Evolutionary conservation across 257 asterid species (phyloP), one percentile per base, ranked within the genome.

Genomic region (Solanum chiquidenum): DNA sequence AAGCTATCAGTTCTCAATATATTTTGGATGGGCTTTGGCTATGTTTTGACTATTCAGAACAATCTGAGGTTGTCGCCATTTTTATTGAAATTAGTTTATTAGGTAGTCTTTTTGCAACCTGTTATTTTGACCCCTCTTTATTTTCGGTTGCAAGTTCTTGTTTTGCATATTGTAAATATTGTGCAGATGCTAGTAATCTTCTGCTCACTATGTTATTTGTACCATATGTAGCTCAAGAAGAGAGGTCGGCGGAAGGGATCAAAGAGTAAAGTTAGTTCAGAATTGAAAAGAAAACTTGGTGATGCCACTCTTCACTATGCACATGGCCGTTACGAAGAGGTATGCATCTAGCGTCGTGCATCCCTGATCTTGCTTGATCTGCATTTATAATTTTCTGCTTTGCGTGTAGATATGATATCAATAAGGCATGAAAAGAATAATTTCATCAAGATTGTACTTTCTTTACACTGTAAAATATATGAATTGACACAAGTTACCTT

Each of bases 251-350:
- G 90, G 76, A 96, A 92, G 92, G 98, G 98, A 85, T 90, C 96
- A 88, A 21, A 64, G 89, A 93, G 87, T 55, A 96, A 93, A 90
- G 89, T 40, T 71, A 90, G 89, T 84, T 91, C 99, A 62, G 97
- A 94, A 85, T 92, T 94, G 88, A 89, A 93, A 52, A 90, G 91
- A 89, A 95, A 93, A 89, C 97, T 95, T 90, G 99, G 98, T 84
- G 96, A 94, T 79, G 98, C 98, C 42, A 94, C 96, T 44, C 96
- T 95, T 80, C 95, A 91, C 85, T 95, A 92, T 89, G 96, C 96
- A 44, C 91, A 89, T 75, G 95, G 95, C 58, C 93, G 89, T 84
- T 92, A 89, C 87, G 97, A 93, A 87, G 96, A 96, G 95, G 99
- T 96, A 92, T 79, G 37, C n/a, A 44, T 25, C 84, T 84, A 74